Base-by-base conservation (phyloP, 108 stramenopile species). In the Pelagomonas calceolata region DNA sequence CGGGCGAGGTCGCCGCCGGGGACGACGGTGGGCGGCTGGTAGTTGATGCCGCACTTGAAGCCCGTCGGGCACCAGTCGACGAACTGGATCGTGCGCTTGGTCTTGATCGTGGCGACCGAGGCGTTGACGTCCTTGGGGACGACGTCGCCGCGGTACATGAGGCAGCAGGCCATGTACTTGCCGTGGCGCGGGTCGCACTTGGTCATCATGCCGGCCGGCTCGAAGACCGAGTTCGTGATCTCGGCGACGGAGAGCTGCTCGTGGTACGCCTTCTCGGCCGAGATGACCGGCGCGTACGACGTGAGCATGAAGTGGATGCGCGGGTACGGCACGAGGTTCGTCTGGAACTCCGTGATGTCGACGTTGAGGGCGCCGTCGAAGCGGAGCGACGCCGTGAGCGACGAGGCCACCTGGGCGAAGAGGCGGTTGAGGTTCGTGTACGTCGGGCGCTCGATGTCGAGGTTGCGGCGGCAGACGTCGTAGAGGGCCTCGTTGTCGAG, bases 161-260 rank as follows among this genome's bases (percentile, higher is more conserved):
- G n/a, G n/a, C n/a, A n/a, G n/a, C n/a, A n/a, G n/a, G n/a, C n/a
- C n/a, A n/a, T n/a, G n/a, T n/a, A n/a, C n/a, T n/a, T n/a, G n/a
- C n/a, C n/a, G n/a, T n/a, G n/a, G n/a, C n/a, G n/a, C n/a, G 94
- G 94, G 73, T 95, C 92, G 70, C 94, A 95, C 89, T 93, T 95
- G 85, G 92, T 92, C 91, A 95, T 91, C 89, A 93, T 91, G 82
- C 83, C 84, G 44, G 84, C 78, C 30, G 92, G 94, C 83, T 95
- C 94, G 73, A 95, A 93, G 60, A 93, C 94, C 21, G 90, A 85
- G 88, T 86, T 92, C 79, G 94, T 95, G 73, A 95, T 92, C 78
- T 95, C 94, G 26, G 90, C 89, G 31, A 95, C 94, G 32, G 92
- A 90, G 32, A 95, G 85, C 37, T 85, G 79, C 81, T 95, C 94